Base-by-base conservation (phyloP, 352 stramenopile species). In the Phytophthora sansomeana region DNA sequence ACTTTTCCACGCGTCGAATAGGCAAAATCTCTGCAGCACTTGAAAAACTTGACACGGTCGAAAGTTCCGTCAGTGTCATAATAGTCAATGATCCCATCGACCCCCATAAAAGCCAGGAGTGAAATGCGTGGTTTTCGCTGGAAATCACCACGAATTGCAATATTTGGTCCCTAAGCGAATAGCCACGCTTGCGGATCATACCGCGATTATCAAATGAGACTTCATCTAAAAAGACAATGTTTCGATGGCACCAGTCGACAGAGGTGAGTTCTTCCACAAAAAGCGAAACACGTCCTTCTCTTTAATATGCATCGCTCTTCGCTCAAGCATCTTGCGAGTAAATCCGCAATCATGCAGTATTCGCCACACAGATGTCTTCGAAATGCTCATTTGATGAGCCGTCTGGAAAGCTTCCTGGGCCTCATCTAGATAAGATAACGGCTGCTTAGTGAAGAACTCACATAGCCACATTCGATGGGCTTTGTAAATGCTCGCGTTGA, bases 131-230 rank as follows among this genome's bases (percentile, higher is more conserved):
- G 67, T 28, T 74, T 71, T 2, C 67, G 47, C 6, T 51, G 6
- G 48, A 74, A 80, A 4, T 74, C 72, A 21, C 59, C 16, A 72
- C 6, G 67, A 72, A 28, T 74, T 56, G 36, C 55, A 10, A 80
- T 33, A 24, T 63, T 16, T 66, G 17, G 1, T 67, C 54, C 16
- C 51, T 58, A 7, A 67, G 26, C 6, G 62, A 33, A 44, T 74
- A 80, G 2, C 63, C 72, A 1, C 61, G 44, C 39, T 65, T 69
- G 1, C 62, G 35, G 16, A 77, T 50, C 72, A 80, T 80, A 0
- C 67, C 67, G 9, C 60, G n/a, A 17, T 67, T 74, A 17, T 77
- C 67, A 24, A 80, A 80, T 2, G 51, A 62, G 8, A 74, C 71
- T 52, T 75, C 65, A 28, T 78, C 51, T 1, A 78, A 47, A 32